Percentiles rank a stretch among this genome's conserved stretches.
phyloP scores from a whole-genome alignment of 805 yeast genomes.

The Saccharomycopsis sp. region DNA sequence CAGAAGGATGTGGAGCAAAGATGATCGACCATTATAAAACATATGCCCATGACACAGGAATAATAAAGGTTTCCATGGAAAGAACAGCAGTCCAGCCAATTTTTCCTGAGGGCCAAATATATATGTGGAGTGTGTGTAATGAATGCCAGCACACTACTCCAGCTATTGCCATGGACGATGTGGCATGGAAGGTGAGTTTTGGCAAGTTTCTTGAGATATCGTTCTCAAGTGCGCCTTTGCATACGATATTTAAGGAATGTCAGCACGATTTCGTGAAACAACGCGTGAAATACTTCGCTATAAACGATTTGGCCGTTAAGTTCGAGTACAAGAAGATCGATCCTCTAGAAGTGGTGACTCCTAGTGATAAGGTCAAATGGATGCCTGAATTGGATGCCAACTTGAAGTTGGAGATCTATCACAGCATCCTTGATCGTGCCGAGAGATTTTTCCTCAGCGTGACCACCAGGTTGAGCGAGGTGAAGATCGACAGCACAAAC shows the following conservation, averaged over 20 bases:
- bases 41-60: slow-evolving; percentile 84
- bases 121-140: slow-evolving; percentile 91
- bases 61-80: slow-evolving; percentile 72
- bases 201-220: slow-evolving; percentile 87
- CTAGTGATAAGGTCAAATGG: slow-evolving; percentile 66
- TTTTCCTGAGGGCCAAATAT: slow-evolving; percentile 37
- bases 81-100: slow-evolving; percentile 24
- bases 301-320: slow-evolving; percentile 68
- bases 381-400: slow-evolving; percentile 62
- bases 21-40: slow-evolving; percentile 72
- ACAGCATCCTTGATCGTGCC: slow-evolving; percentile 47
- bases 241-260: slow-evolving; percentile 60
- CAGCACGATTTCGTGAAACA: slow-evolving; percentile 74
- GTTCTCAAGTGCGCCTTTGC: slow-evolving; percentile 61
- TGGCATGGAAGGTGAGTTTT: slow-evolving; percentile 83
- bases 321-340: slow-evolving; percentile 74
- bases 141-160: slow-evolving; percentile 72
- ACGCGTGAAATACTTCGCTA: slow-evolving; percentile 79
- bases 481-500: slow-evolving; percentile 65
- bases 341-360: slow-evolving; percentile 71
- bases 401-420: slow-evolving; percentile 58
- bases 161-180: slow-evolving; percentile 72
- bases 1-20: slow-evolving; percentile 73
- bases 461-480: slow-evolving; percentile 58
- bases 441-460: slow-evolving; percentile 70